Percentiles rank a stretch among this genome's conserved stretches.
These are phyloP conservation scores for Bidens hawaiensis DNA, from an alignment of 140 eudicot genomes.

Conservation along the genomic window DNA sequence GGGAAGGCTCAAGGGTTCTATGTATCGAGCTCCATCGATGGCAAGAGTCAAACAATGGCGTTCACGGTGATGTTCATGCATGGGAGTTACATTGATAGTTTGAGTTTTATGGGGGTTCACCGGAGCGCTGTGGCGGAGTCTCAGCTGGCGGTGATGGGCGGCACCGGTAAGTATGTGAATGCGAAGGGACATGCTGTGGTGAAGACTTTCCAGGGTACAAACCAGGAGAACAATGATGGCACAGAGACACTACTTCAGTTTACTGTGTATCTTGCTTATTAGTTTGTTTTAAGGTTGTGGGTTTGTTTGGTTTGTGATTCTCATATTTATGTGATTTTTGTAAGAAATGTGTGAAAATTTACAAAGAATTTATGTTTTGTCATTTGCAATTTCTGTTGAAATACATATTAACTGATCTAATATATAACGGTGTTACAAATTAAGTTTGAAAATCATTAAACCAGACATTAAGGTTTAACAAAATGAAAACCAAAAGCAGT, in stretches of 20 bases:
- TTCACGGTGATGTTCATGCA: conserved; percentile 63
- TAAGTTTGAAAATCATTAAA: too few relatives aligned
- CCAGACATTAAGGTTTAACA: too few relatives aligned
- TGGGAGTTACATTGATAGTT: conserved; percentile 57
- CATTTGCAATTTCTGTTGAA: not conserved
- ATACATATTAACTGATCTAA: not conserved
- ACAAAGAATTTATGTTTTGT: not conserved
- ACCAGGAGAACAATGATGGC: conserved; percentile 70
- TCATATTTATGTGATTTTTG: not conserved
- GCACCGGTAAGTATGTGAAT: conserved; percentile 85
- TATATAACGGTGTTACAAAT: too few relatives aligned
- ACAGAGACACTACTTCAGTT: conserved; percentile 62
- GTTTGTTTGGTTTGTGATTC: conserved; percentile 12
- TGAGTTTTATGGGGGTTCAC: too few relatives aligned
- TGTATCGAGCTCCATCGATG: conserved; percentile 59
- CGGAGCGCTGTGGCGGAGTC: conserved; percentile 68
- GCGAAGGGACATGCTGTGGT: too few relatives aligned
- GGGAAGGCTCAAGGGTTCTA: too few relatives aligned
- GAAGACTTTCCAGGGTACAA: conserved; percentile 36
- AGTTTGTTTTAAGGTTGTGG: conserved; percentile 20
- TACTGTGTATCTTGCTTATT: conserved; percentile 57
- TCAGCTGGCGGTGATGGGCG: conserved; percentile 78
- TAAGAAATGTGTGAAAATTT: not conserved
- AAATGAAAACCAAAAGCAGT: too few relatives aligned
- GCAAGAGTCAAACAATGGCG: conserved; percentile 76